Evolutionary conservation across 768 basidiomycete genomes (phyloP).

Genomic region (Mycena sanguinolenta): DNA sequence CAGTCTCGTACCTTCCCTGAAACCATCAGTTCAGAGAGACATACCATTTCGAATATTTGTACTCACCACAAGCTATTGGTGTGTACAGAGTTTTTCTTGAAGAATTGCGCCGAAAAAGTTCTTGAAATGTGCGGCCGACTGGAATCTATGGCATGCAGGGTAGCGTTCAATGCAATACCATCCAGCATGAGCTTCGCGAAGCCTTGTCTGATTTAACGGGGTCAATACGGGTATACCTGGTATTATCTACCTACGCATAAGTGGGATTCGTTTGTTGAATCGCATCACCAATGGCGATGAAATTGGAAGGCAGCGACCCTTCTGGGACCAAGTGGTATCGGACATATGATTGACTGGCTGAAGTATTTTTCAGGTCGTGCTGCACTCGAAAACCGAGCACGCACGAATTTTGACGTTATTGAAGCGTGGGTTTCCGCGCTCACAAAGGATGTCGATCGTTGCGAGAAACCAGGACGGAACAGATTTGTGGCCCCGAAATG

Average conservation of each 20-base stretch:
- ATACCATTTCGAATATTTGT: too few species aligned
- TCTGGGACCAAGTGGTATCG: too few species aligned
- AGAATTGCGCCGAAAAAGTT: conserved; percentile 22
- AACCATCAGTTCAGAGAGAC: conserved; percentile 9
- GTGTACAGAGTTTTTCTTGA: conserved; percentile 20
- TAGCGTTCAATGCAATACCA: too few species aligned
- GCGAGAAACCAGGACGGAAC: background rate
- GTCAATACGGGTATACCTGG: too few species aligned
- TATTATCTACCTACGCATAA: background rate
- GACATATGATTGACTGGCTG: too few species aligned
- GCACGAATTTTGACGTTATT: too few species aligned
- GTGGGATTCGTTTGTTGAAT: too few species aligned
- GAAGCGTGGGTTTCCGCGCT: too few species aligned
- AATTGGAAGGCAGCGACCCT: background rate
- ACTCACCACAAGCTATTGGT: conserved; percentile 25
- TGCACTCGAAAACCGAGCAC: too few species aligned
- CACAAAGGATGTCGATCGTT: too few species aligned
- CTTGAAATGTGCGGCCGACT: conserved; percentile 35
- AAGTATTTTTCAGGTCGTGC: too few species aligned
- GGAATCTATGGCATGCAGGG: background rate
- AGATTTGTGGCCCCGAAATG: too few species aligned
- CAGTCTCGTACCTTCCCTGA: conserved; percentile 34
- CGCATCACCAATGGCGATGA: background rate
- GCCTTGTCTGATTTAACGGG: conserved; percentile 34
- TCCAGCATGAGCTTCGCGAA: conserved; percentile 40